These are phyloP conservation scores for Chrysoporthe austroafricana DNA, from an alignment of 2,329 filamentous ascomycete genomes.

Conservation along the genomic window DNA sequence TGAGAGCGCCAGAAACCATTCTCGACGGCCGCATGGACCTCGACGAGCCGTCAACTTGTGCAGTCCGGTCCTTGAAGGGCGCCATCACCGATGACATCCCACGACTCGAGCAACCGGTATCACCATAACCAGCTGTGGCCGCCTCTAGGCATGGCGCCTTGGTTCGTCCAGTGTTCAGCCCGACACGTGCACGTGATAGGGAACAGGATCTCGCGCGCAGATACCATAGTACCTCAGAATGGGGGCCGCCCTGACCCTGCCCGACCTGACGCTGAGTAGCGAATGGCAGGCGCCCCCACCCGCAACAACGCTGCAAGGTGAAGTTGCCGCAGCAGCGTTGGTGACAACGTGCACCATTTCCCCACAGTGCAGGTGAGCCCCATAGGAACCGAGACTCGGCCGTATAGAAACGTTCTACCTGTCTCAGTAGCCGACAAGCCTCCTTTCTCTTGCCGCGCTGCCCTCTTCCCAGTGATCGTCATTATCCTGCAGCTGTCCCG, in stretches of 20 bases:
- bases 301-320: neutral
- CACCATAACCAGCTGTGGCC: conserved; percentile 10
- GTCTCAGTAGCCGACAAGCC: neutral
- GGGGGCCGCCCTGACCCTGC: conserved; percentile 11
- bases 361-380: neutral
- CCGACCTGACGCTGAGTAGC: conserved; percentile 11
- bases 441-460: neutral
- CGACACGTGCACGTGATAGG: conserved; percentile 18
- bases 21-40: too few relatives aligned
- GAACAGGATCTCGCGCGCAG: conserved; percentile 7
- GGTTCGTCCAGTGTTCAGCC: conserved; percentile 13
- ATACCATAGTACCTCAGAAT: neutral
- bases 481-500: neutral
- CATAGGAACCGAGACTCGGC: neutral
- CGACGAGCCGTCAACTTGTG: too few relatives aligned
- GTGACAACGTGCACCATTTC: neutral
- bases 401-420: neutral
- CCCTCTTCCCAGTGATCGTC: neutral
- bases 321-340: neutral
- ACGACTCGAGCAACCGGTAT: neutral
- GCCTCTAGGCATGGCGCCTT: conserved; percentile 8
- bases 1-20: neutral
- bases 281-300: conserved; percentile 1
- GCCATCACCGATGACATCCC: neutral
- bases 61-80: neutral